Base-by-base conservation (phyloP, 2,329 filamentous ascomycete species). In the Lojkania enalia region DNA sequence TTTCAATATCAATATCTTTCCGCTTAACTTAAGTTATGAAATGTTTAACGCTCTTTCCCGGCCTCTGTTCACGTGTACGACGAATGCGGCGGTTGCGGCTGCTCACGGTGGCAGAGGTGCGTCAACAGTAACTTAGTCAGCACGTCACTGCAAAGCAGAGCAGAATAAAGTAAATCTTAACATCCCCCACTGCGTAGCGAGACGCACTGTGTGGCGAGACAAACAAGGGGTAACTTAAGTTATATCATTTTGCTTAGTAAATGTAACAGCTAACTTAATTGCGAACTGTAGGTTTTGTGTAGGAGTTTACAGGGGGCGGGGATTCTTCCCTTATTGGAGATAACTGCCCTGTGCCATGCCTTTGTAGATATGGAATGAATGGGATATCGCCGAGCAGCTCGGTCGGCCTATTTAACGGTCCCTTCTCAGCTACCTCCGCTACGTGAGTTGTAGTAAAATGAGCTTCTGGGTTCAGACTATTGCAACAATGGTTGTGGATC, bases 401-500 rank as follows among this genome's bases (percentile, higher is more conserved):
- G n/a, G 25, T 19, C 27, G 4, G 21, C 21, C 38, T 37, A 41
- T 37, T 37, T 41, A 36, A 41, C 16, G 23, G 32, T 6, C 31
- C 41, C 32, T 46, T 30, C 21, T 46, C 23, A 36, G 31, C 20
- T 16, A 36, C 37, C 21, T 41, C 25, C 18, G 25, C 21, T 36
- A 41, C 18, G 21, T 35, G n/a, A 41, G 43, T 39, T 46, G 14
- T 35, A 15, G 21, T 40, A 41, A 35, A 39, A 41, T 46, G 30
- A 30, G 27, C 32, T 46, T 27, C 15, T 36, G 16, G 15, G 36
- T 35, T 35, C 27, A 32, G 15, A 45, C 15, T 5, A 39, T 3
- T 40, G 35, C 40, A 40, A 39, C 40, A 45, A 16, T 45, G 15
- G 35, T 40, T 39, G 20, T 45, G 14, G 36, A 45, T 45, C 36